Base-by-base conservation (phyloP, 163 green algal genomes). In the Picocystis sp. region DNA sequence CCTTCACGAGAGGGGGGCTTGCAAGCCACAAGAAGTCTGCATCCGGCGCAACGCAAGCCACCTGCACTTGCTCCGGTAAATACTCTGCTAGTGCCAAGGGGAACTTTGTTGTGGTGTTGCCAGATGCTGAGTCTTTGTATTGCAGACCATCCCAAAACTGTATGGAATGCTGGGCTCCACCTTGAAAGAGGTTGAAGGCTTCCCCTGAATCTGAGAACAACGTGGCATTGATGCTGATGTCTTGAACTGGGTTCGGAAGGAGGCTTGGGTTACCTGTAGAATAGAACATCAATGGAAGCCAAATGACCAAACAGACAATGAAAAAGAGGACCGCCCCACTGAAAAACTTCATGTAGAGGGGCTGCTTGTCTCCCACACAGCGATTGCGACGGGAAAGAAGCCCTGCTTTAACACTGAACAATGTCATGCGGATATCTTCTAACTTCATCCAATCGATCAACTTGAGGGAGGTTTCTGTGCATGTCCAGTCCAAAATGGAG, bases 391-490 rank as follows among this genome's bases (percentile, higher is more conserved):
- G 64, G 57, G 68, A 79, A 0, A 73, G 61, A 8, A 38, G 29
- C 29, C 29, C 29, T 8, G 29, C 29, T 8, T 38, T 38, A 1
- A 83, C 76, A 12, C 82, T 59, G 61, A 77, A 94, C 29, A 94
- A 73, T 17, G 52, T 74, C 22, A 69, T 70, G 52, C 76, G 70
- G 25, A 94, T 85, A 71, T 94, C 84, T 65, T 93, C 80, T 44
- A 93, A 63, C 73, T 86, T 89, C 15, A 92, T 66, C 82, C 82
- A 92, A 58, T 79, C 76, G 33, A 69, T 71, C 50, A 79, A 60
- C 14, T 73, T 76, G 34, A 92, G 73, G 0, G 72, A 78, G 44
- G 82, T 90, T 41, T 72, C 55, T 6, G 77, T 81, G 61, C 74
- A 83, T 3, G 61, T 77, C 74, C 75, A 83, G 62, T 92, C 82